Evolutionary conservation across 495 filamentous ascomycete species (phyloP).

Genomic region (Penicillium parvum): DNA sequence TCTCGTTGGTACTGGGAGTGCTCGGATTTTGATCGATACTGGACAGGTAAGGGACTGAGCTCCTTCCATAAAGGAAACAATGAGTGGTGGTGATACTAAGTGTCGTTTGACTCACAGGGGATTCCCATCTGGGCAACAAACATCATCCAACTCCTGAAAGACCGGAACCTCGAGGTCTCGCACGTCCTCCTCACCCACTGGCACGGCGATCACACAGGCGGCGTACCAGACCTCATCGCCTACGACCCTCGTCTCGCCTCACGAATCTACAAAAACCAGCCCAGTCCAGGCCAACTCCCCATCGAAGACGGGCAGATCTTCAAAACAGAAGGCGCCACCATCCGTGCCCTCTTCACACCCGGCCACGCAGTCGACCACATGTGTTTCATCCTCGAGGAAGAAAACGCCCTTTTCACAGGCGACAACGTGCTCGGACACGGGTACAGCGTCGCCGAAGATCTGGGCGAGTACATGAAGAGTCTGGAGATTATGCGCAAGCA

Average conservation of each 20-base stretch:
- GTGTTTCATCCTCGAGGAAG: slow-evolving; percentile 49
- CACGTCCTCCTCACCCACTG: slow-evolving; percentile 70
- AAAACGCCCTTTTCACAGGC: slow-evolving; percentile 79
- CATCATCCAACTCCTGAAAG: slow-evolving; percentile 16
- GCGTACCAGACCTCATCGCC: slow-evolving; percentile 57
- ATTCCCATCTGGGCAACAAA: slow-evolving; percentile 29
- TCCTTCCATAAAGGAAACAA: too few relatives aligned
- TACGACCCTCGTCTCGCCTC: slow-evolving; percentile 42
- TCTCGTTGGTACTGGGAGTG: slow-evolving; percentile 60
- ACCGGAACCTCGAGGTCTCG: slow-evolving; percentile 44
- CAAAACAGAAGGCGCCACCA: slow-evolving; percentile 34
- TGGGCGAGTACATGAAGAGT: slow-evolving; percentile 34
- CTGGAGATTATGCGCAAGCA: slow-evolving; percentile 29
- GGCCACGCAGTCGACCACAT: slow-evolving; percentile 46
- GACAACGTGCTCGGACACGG: slow-evolving; percentile 58
- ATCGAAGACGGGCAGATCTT: slow-evolving; percentile 39
- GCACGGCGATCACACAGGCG: slow-evolving; percentile 75
- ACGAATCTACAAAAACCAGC: slow-evolving; percentile 42
- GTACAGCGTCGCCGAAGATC: slow-evolving; percentile 25
- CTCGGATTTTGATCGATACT: slow-evolving; percentile 67
- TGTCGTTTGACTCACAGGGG: slow-evolving; percentile 18
- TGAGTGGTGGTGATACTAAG: too few relatives aligned
- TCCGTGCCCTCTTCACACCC: slow-evolving; percentile 36
- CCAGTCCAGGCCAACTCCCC: slow-evolving; percentile 42
- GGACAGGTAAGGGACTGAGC: slow-evolving; percentile 34